Conservation (phyloP, 2,329 filamentous ascomycete species). For the Microcyclosporella mali region DNA sequence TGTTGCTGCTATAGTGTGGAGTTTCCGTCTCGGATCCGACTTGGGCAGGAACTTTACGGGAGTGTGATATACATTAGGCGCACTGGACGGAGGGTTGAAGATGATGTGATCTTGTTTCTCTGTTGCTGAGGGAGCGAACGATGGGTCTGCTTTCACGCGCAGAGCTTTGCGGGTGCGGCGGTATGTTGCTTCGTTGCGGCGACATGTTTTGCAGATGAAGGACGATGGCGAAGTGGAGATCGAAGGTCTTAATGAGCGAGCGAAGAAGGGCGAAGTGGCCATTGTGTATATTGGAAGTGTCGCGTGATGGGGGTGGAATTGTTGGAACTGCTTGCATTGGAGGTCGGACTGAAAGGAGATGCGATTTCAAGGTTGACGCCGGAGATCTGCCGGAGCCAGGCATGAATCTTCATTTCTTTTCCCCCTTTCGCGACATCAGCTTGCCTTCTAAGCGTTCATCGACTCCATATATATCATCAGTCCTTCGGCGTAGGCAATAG, state of each 20-base stretch:
- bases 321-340: not conserved
- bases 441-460: too few species aligned
- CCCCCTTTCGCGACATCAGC: too few species aligned
- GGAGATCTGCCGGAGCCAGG: too few species aligned
- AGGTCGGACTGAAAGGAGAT: conserved; percentile 5
- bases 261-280: conserved; percentile 16
- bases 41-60: conserved; percentile 58
- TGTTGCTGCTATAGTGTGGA: conserved; percentile 11
- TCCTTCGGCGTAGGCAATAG: too few species aligned
- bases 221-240: conserved; percentile 17
- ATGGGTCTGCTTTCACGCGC: conserved; percentile 40
- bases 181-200: conserved; percentile 40
- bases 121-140: conserved; percentile 34
- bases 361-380: too few species aligned
- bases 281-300: conserved; percentile 12
- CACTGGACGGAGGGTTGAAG: conserved; percentile 60
- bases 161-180: conserved; percentile 44
- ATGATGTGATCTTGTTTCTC: conserved; percentile 50
- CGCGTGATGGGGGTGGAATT: conserved; percentile 10
- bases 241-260: conserved; percentile 18
- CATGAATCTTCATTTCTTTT: too few species aligned
- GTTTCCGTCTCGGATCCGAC: conserved; percentile 45
- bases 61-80: conserved; percentile 58
- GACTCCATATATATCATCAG: too few species aligned
- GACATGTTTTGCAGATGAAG: conserved; percentile 28